Base-by-base conservation (phyloP, 305 asterid genomes). In the Withania somnifera region DNA sequence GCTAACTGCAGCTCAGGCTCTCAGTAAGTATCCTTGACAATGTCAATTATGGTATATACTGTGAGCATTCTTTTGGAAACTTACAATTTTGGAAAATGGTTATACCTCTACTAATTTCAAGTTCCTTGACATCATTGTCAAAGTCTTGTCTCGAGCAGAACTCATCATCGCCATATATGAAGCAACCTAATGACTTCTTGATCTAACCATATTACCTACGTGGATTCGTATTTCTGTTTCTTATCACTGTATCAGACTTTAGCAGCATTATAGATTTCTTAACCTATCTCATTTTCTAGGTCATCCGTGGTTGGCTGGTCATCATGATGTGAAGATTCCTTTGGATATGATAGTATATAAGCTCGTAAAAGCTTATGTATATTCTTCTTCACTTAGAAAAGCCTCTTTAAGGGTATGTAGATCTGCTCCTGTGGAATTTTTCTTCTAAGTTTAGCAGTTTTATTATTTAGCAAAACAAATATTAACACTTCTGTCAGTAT, bases 1-100 rank as follows among this genome's bases (percentile, higher is more conserved):
- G 88, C 87, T 94, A 67, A 93, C 99, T 3, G 99, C 99, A 82
- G 94, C 97, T 82, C 99, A 96, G 92, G 99, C 99, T 79, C 97
- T 95, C 15, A 54, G 99, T 95, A 87, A 94, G 98, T 86, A 51
- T 50, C 57, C 58, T 77, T 34, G 53, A 38, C 78, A 13, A 7
- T 73, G 13, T 78, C 7, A 69, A 32, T 57, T 79, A 30, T 11
- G 40, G 7, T 36, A 32, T 36, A 42, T 8, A 19, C 36, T 51
- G n/a, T 47, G 26, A 26, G 14, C 26, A 28, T 26, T 11, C 57
- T 75, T 10, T 47, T 28, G 7, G 5, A 45, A 61, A 47, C 28
- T 60, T 38, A 60, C 61, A 11, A 78, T 19, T 54, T 57, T 38
- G 53, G 69, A 78, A 14, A 3, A n/a, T 19, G 69, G 82, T 32